Evolutionary conservation across 768 basidiomycete species (phyloP).

Genomic region (Tulasnella sp.): DNA sequence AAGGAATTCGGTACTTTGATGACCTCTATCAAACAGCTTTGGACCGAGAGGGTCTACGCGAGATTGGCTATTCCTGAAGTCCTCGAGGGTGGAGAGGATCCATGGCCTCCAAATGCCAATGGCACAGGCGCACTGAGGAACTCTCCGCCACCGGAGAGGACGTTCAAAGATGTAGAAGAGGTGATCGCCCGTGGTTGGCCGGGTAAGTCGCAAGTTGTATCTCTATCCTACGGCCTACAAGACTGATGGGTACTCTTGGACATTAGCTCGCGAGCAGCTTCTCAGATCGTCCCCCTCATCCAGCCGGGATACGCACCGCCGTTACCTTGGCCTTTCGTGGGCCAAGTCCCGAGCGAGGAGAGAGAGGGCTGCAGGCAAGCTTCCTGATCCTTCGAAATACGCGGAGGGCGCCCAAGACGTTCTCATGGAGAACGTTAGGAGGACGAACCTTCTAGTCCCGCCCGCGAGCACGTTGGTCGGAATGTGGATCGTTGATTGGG

Average conservation of each 20-base stretch:
- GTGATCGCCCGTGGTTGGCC: constrained; percentile 31
- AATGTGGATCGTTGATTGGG: constrained; percentile 37
- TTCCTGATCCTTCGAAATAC: constrained; percentile 30
- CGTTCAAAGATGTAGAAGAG: constrained; percentile 30
- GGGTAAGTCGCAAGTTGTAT: constrained; percentile 23
- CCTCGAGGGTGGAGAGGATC: constrained; percentile 32
- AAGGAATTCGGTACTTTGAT: constrained; percentile 33
- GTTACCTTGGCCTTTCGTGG: constrained; percentile 32
- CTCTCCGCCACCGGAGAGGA: constrained; percentile 29
- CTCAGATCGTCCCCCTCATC: neutral
- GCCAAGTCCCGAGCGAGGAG: constrained; percentile 31
- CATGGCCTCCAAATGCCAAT: neutral
- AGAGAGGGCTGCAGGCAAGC: constrained; percentile 27
- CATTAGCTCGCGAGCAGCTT: constrained; percentile 19
- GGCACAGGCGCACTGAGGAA: constrained; percentile 4
- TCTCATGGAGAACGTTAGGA: constrained; percentile 35
- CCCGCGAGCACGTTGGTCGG: constrained; percentile 34
- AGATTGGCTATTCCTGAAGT: constrained; percentile 35
- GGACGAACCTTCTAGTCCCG: constrained; percentile 34
- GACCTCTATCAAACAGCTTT: constrained; percentile 31
- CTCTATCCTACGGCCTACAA: neutral
- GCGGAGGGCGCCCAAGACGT: constrained; percentile 31
- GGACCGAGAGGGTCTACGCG: constrained; percentile 35
- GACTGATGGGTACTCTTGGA: neutral
- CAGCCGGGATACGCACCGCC: constrained; percentile 22